Evolutionary conservation across 345 rosid species (phyloP).

Genomic region (Pistacia atlantica): DNA sequence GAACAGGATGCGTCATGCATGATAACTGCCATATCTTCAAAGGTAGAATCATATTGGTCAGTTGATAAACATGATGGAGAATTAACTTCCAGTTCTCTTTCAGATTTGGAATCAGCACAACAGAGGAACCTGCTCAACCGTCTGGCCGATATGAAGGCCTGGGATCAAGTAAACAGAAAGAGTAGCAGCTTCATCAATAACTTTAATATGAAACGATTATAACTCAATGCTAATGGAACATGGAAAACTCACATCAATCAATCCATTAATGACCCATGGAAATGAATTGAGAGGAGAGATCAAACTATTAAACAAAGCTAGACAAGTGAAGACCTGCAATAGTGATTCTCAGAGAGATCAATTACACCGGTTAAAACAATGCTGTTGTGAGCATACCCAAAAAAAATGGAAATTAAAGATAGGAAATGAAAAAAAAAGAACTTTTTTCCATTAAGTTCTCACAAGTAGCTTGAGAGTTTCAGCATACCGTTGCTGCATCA

Average conservation of each 20-base stretch:
- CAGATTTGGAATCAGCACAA: conserved; percentile 51
- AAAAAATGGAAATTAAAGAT: not conserved
- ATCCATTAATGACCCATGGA: conserved; percentile 96
- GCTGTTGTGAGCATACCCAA: not conserved
- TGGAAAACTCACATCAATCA: conserved; percentile 77
- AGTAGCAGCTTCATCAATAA: conserved; percentile 11
- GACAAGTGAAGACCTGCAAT: conserved; percentile 90
- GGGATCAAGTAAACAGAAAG: conserved; percentile 21
- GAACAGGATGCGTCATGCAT: conserved; percentile 67
- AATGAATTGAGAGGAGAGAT: conserved; percentile 94
- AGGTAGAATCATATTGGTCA: conserved; percentile 29
- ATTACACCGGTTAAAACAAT: not conserved
- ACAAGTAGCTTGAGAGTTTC: not conserved
- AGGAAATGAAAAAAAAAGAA: conserved; percentile 10
- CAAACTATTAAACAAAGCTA: conserved; percentile 82
- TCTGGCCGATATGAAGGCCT: conserved; percentile 89
- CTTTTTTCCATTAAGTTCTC: conserved; percentile 10
- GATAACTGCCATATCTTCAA: conserved; percentile 51
- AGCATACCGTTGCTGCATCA: conserved; percentile 85
- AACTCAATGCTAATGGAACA: conserved; percentile 14
- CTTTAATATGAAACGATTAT: conserved; percentile 8
- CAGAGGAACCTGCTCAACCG: conserved; percentile 78
- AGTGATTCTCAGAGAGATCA: conserved; percentile 18
- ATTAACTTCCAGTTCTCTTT: conserved; percentile 27
- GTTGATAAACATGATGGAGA: conserved; percentile 26